phyloP scores from a whole-genome alignment of 176 grass and related monocot genomes.

The Elymus sibiricus region DNA sequence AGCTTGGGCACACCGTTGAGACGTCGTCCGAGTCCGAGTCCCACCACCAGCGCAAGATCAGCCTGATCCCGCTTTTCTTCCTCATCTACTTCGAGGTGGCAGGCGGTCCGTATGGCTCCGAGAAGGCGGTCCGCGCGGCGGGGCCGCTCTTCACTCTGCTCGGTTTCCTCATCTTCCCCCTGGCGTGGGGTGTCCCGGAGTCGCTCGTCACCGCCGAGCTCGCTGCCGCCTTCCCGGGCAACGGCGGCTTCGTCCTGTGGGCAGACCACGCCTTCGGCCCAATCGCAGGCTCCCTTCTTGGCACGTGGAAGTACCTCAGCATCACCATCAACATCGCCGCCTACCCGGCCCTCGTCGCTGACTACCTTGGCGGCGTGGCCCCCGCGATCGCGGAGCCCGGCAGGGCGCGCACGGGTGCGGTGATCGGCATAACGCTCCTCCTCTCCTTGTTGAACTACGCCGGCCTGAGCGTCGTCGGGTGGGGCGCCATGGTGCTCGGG shows the following conservation, averaged over 20 bases:
- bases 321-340: conserved; percentile 76
- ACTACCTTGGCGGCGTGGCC: conserved; percentile 59
- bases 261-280: too few relatives aligned
- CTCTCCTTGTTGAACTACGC: conserved; percentile 62
- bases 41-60: conserved; percentile 34
- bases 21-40: background rate
- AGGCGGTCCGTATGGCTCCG: conserved; percentile 67
- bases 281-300: conserved; percentile 60
- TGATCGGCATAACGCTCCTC: conserved; percentile 51
- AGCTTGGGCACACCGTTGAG: background rate
- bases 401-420: conserved; percentile 6
- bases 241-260: too few relatives aligned
- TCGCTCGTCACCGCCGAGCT: too few relatives aligned
- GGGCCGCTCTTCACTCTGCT: too few relatives aligned
- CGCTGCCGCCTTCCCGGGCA: too few relatives aligned
- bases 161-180: too few relatives aligned
- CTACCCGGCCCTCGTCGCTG: conserved; percentile 65
- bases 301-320: conserved; percentile 82
- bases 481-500: conserved; percentile 58
- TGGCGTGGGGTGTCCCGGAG: too few relatives aligned
- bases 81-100: conserved; percentile 90
- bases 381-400: conserved; percentile 37
- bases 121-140: conserved; percentile 77
- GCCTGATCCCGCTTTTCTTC: conserved; percentile 77
- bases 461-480: conserved; percentile 72